These are phyloP conservation scores for Podila verticillata DNA, from an alignment of 192 early-diverging fungal genomes.

Conservation along the genomic window DNA sequence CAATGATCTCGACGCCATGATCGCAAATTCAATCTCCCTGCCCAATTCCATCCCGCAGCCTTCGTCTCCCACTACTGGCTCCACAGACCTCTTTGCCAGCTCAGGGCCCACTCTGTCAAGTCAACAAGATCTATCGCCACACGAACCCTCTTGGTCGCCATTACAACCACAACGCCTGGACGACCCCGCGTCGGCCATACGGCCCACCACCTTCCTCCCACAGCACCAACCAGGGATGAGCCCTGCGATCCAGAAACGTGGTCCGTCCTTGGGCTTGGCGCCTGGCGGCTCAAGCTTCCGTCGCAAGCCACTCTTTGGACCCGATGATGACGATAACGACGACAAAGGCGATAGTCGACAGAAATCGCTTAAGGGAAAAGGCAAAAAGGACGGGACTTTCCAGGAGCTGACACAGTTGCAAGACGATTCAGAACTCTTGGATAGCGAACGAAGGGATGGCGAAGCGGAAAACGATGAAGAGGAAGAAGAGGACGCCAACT, in stretches of 20 bases:
- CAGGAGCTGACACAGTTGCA: background rate
- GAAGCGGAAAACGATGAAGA: conserved; percentile 12
- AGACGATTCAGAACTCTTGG: background rate
- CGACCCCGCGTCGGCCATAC: background rate
- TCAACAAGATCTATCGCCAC: no score
- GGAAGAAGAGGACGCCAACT: conserved; percentile 38
- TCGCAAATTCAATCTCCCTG: conserved; percentile 11
- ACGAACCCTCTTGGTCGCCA: no score
- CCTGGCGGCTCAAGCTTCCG: conserved; percentile 46
- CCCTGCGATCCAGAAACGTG: conserved; percentile 36
- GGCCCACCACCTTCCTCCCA: background rate
- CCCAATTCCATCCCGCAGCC: background rate
- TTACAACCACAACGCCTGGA: background rate
- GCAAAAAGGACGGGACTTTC: background rate
- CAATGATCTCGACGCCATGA: conserved; percentile 1
- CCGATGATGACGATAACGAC: conserved; percentile 17
- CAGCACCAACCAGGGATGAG: conserved; percentile 36
- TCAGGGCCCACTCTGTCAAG: no score
- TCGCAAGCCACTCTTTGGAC: conserved; percentile 40
- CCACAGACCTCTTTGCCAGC: no score
- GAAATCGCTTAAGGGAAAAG: background rate
- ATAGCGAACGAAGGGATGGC: background rate
- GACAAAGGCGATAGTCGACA: background rate
- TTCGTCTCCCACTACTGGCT: no score
- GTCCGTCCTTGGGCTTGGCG: conserved; percentile 30